These are phyloP conservation scores for Skeletonema potamos DNA, from an alignment of 108 stramenopile species.

Conservation along the genomic window DNA sequence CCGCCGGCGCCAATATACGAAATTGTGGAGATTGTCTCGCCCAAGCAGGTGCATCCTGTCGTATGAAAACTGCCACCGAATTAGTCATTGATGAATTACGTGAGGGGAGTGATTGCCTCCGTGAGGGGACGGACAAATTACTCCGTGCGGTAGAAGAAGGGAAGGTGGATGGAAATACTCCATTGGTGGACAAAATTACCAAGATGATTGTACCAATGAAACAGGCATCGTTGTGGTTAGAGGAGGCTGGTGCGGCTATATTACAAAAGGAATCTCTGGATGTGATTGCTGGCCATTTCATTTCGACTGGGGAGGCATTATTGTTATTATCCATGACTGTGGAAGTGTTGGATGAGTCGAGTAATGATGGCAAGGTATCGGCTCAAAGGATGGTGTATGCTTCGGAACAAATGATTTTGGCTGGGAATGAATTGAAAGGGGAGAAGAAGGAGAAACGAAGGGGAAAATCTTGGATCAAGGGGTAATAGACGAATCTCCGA, in stretches of 20 bases:
- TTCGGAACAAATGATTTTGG: constrained; percentile 58
- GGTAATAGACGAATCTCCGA: no score
- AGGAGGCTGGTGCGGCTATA: constrained; percentile 58
- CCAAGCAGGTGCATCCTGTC: constrained; percentile 79
- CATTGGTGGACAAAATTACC: constrained; percentile 23
- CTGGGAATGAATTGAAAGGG: constrained; percentile 66
- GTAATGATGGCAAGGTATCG: constrained; percentile 33
- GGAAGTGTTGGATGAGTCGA: constrained; percentile 11
- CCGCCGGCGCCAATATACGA: constrained; percentile 64
- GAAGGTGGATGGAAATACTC: constrained; percentile 36
- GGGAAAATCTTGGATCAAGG: constrained; percentile 75
- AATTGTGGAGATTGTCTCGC: constrained; percentile 77
- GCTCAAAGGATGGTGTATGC: constrained; percentile 75
- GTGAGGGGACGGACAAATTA: constrained; percentile 54
- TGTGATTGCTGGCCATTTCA: constrained; percentile 50
- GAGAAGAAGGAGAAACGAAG: constrained; percentile 38
- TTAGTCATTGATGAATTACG: constrained; percentile 81
- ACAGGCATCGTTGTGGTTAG: constrained; percentile 35
- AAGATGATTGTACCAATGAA: constrained; percentile 24
- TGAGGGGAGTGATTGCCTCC: constrained; percentile 69
- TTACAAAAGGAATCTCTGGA: constrained; percentile 39
- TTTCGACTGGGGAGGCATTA: constrained; percentile 43
- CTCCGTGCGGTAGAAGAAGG: constrained; percentile 55
- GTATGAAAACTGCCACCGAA: constrained; percentile 78
- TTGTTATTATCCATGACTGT: constrained; percentile 17